Percentiles rank a stretch among this genome's conserved stretches.
Conservation (phyloP, 352 stramenopile genomes). For the Globisporangium yorkense region DNA sequence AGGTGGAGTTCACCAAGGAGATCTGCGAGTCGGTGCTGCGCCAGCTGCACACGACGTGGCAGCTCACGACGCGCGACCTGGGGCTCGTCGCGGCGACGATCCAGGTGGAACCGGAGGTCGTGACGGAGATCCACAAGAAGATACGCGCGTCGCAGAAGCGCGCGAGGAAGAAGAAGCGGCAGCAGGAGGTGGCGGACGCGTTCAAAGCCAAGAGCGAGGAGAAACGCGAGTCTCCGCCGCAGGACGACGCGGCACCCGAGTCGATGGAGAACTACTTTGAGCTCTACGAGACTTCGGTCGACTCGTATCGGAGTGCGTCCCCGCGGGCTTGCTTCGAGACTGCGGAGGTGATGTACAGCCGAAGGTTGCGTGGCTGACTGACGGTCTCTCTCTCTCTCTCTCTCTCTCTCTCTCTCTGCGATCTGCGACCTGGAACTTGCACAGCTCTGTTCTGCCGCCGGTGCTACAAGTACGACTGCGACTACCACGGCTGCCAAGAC, state of each 20-base stretch:
- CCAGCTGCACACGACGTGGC: slow-evolving; percentile 64
- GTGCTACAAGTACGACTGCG: slow-evolving; percentile 84
- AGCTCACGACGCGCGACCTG: slow-evolving; percentile 51
- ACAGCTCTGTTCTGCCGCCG: slow-evolving; percentile 68
- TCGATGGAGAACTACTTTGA: slow-evolving; percentile 37
- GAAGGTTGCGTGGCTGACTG: neutral
- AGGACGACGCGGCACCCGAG: slow-evolving; percentile 8
- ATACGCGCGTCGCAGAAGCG: slow-evolving; percentile 27
- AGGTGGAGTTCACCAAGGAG: slow-evolving; percentile 72
- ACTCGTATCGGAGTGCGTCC: slow-evolving; percentile 65
- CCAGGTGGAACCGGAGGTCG: slow-evolving; percentile 55
- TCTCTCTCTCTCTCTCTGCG: no score
- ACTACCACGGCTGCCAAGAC: slow-evolving; percentile 68
- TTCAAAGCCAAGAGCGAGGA: slow-evolving; percentile 7
- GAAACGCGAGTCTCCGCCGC: neutral
- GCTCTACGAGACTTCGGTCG: slow-evolving; percentile 47
- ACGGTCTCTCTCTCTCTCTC: neutral
- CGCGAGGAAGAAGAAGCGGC: slow-evolving; percentile 34
- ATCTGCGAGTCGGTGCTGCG: slow-evolving; percentile 61
- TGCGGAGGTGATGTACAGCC: neutral
- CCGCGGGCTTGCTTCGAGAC: neutral
- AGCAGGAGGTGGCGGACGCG: slow-evolving; percentile 12
- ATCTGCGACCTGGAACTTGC: neutral
- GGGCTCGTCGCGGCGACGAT: slow-evolving; percentile 58
- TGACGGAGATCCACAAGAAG: slow-evolving; percentile 63